Conservation (phyloP, 2,329 filamentous ascomycete species). For the Pseudogymnoascus sp. region DNA sequence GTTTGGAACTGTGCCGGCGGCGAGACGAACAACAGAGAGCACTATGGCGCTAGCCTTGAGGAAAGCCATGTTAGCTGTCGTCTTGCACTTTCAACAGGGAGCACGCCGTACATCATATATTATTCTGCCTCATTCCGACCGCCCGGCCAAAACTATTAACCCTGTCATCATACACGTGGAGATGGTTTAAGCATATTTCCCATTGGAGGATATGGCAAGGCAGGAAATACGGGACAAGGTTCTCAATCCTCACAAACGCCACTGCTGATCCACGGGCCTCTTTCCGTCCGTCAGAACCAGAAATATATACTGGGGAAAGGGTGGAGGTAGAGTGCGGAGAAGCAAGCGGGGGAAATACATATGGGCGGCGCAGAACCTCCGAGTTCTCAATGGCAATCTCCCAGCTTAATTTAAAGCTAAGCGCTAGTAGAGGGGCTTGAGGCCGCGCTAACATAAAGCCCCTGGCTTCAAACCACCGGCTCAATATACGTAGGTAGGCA, state of each 20-base stretch:
- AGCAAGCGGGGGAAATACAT: neutral
- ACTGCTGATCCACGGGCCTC: slow-evolving; percentile 15
- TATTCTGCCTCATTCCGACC: neutral
- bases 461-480: no score
- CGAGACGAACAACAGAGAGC: neutral
- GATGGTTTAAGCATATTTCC: neutral
- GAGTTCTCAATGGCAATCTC: neutral
- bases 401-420: neutral
- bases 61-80: neutral
- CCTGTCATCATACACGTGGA: neutral
- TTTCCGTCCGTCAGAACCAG: slow-evolving; percentile 12
- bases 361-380: neutral
- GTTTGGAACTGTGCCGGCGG: neutral
- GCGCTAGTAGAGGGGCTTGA: neutral
- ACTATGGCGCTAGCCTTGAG: neutral
- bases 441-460: neutral
- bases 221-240: neutral
- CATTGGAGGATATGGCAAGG: neutral
- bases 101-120: neutral
- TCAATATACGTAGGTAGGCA: no score
- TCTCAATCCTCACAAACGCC: slow-evolving; percentile 16
- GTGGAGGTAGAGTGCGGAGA: neutral
- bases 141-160: neutral
- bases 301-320: neutral
- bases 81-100: neutral